A percentile compares a stretch with the other conserved stretches of the same genome.
These are phyloP conservation scores for Terfezia claveryi DNA, from an alignment of 495 filamentous ascomycete species.

Conservation along the genomic window DNA sequence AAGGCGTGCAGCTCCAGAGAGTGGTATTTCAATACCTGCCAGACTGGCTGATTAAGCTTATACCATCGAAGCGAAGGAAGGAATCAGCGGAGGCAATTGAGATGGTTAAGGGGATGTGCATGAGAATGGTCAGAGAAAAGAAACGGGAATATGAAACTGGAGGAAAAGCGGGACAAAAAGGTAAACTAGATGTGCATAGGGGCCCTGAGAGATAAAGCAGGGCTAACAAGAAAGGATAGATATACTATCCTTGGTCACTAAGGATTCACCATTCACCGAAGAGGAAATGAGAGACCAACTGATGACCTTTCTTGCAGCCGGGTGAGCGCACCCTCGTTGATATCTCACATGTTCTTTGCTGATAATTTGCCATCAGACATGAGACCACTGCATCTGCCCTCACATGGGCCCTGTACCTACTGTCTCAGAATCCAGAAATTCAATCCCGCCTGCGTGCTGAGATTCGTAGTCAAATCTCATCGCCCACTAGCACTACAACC, in stretches of 20 bases:
- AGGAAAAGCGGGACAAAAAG: neutral
- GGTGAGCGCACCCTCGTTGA: conserved; percentile 39
- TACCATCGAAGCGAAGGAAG: neutral
- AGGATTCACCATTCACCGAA: conserved; percentile 25
- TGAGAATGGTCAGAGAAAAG: neutral
- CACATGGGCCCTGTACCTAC: conserved; percentile 34
- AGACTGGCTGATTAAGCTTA: neutral
- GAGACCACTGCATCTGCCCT: conserved; percentile 32
- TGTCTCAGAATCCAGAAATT: conserved; percentile 25
- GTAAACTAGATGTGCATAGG: neutral
- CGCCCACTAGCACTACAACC: conserved; percentile 16
- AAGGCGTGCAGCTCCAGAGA: neutral
- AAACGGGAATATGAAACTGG: neutral
- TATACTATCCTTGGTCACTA: neutral
- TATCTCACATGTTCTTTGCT: neutral
- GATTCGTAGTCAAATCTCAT: conserved; percentile 34
- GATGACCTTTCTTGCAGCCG: conserved; percentile 87
- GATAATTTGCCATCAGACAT: neutral
- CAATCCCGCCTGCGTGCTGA: conserved; percentile 31
- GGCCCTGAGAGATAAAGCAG: neutral
- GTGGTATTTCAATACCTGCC: neutral
- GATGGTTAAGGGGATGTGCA: neutral
- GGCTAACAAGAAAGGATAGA: neutral
- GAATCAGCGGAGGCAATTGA: conserved; percentile 13
- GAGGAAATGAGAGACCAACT: conserved; percentile 71